phyloP scores from a whole-genome alignment of 2,329 filamentous ascomycete species.

The Fusarium sp. region DNA sequence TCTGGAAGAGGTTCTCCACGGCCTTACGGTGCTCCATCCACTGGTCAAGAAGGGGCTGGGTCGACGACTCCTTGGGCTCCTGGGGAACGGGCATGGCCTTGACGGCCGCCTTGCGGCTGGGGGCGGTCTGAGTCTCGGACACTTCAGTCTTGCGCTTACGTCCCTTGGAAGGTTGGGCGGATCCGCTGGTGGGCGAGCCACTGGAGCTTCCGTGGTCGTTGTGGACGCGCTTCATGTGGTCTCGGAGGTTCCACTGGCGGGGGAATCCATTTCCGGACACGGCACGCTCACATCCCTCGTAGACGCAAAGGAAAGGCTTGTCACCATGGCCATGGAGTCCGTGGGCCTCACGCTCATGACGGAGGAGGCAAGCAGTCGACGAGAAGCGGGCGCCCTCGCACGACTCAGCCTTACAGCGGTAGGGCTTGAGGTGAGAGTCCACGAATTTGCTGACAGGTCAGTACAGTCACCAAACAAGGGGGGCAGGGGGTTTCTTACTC shows the following conservation, averaged over 20 bases:
- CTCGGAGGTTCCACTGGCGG: constrained; percentile 93
- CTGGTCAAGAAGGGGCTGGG: constrained; percentile 61
- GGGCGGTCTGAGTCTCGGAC: constrained; percentile 52
- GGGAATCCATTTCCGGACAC: constrained; percentile 89
- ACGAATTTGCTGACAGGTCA: constrained; percentile 83
- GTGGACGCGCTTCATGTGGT: constrained; percentile 98
- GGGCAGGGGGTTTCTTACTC: constrained; percentile 73
- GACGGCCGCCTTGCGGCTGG: constrained; percentile 63
- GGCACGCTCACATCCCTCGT: constrained; percentile 87
- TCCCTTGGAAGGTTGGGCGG: constrained; percentile 56
- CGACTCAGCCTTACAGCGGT: constrained; percentile 87
- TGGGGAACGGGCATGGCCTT: constrained; percentile 52
- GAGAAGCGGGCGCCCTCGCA: constrained; percentile 93
- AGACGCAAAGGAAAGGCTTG: constrained; percentile 90
- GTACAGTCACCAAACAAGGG: constrained; percentile 17
- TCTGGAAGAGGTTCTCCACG: constrained; percentile 69
- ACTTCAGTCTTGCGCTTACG: constrained; percentile 70
- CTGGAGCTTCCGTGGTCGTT: constrained; percentile 65
- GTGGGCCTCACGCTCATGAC: constrained; percentile 95
- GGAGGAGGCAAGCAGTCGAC: constrained; percentile 92
- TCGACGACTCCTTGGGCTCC: constrained; percentile 48
- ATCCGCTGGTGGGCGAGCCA: constrained; percentile 55
- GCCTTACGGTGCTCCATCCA: constrained; percentile 73
- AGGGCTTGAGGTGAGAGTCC: constrained; percentile 96
- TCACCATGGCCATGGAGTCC: constrained; percentile 95